Base-by-base conservation (phyloP, 169 alveolate species). In the Plasmodium blacklocki region DNA sequence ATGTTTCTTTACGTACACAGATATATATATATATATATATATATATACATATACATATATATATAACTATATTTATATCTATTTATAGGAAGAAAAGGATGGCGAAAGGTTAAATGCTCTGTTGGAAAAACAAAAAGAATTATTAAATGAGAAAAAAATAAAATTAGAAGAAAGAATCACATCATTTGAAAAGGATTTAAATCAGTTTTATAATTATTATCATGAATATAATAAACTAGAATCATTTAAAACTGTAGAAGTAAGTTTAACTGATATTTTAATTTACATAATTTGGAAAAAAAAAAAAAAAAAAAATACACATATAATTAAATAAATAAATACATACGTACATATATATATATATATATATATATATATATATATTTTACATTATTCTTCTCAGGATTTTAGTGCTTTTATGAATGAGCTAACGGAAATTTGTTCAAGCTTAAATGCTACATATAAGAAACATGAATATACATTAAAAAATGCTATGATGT, bases 171-270 rank as follows among this genome's bases (percentile, higher is more conserved):
- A 83, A 58, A 83, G 26, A 19, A 14, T 83, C 3, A n/a, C 85
- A 6, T 29, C 21, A 14, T 71, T 83, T 49, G 91, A 83, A 49
- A 67, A 56, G 60, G 78, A 70, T 32, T 59, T 83, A 18, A 71
- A 83, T 32, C 62, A 67, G 21, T 83, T 83, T 63, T 71, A 83
- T 59, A 68, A 83, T 23, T 54, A 83, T 15, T 83, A 56, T 26
- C 91, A 83, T 14, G 91, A 83, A 66, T 83, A 83, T 32, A 83
- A 32, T 50, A 83, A 83, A 29, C 47, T 83, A 18, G 91, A 83
- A 2, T 19, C 58, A 49, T 83, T 70, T 32, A 83, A 83, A 52
- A 54, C 91, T 2, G n/a, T 83, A 45, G 91, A 83, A n/a, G 91
- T 78, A 66, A 49, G 80, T 18, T 70, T 12, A 67, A 18, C 15